Base-by-base conservation (phyloP, 192 early-diverging fungal species). In the Coemansia nantahalensis region DNA sequence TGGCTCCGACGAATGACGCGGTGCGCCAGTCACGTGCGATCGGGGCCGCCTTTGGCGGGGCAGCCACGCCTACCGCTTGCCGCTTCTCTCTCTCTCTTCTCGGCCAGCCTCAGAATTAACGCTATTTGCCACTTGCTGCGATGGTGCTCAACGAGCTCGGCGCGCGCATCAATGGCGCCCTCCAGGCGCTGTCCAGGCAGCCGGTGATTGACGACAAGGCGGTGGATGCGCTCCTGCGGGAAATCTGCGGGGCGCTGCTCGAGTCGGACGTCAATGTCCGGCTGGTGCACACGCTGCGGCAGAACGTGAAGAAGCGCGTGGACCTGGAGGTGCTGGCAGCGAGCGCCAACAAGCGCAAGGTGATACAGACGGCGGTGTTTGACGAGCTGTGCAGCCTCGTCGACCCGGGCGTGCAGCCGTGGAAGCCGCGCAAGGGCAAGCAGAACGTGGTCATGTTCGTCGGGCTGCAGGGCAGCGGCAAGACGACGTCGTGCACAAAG, bases 401-500 rank as follows among this genome's bases (percentile, higher is more conserved):
- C 1, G 91, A 92, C 63, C 92, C 93, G 1, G 86, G 87, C 36
- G 84, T 84, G 14, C 86, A 93, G 46, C 79, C 90, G n/a, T 94
- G 85, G 71, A 84, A 82, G 58, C 93, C 93, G 35, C 81, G 82
- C 35, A 94, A 94, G 66, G 85, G 87, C 16, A 84, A 83, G 59
- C 43, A 81, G 21, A 95, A 93, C 65, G 79, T 96, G 9, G 83
- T 96, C 41, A 96, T 97, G 95, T 95, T 97, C 84, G 95, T 97
- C 22, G 95, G 95, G 53, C 68, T 97, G 59, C 95, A 97, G 54
- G 95, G 95, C 56, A 83, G 83, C 45, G 95, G 95, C 41, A 97
- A 97, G 54, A 97, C 95, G 16, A 97, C 95, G 1, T 90, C 95
- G 7, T 97, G 95, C 72, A 96, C 94, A 21, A 97, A 97, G 74